Evolutionary conservation across 1,284 basidiomycete genomes (phyloP), one percentile per base, ranked within the genome.

Genomic region (Leccinum subatratum): DNA sequence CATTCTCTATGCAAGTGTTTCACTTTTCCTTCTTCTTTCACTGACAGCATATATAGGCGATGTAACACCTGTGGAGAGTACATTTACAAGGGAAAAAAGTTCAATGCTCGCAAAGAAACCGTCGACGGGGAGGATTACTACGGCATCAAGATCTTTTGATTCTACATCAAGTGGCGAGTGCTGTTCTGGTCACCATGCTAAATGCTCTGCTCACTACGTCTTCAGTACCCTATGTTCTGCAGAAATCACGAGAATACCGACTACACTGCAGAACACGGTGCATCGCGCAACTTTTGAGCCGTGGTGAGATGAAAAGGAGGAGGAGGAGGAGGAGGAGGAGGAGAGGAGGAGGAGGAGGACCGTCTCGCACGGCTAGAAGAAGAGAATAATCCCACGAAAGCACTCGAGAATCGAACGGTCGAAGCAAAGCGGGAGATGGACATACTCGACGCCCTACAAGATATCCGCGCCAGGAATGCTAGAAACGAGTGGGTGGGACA

Each of bases 361-460:
- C 82, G 86, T 68, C 82, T 91, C 66, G 91, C 87, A 65, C 91
- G 89, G 73, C 75, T 93, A 16, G 92, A 94, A 73, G 93, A 94
- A 73, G 93, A 94, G 77, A 93, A 93, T 73, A 96, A 99, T 75
- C 95, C 96, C 5, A 99, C 99, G 97, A 95, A 95, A 73, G 92
- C 88, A 34, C 83, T 99, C 34, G 97, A 99, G 83, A 93, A 93
- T 75, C 88, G 93, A 63, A 96, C 94, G 61, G 83, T 90, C 62
- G 94, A 96, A 78, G 93, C 92, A 42, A 94, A 96, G 78, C 86
- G 96, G 66, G 97, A 99, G 81, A 99, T 99, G 96, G 97, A 99
- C 74, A 92, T 97, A 66, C 84, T 98, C 71, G 96, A 99, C 78
- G 94, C 95, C 28, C 81, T 99, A 66, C 95, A 98, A 74, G 96